A percentile compares a stretch with the other conserved stretches of the same genome.
phyloP scores from a whole-genome alignment of 768 basidiomycete species.

The Mycena capillaripes region DNA sequence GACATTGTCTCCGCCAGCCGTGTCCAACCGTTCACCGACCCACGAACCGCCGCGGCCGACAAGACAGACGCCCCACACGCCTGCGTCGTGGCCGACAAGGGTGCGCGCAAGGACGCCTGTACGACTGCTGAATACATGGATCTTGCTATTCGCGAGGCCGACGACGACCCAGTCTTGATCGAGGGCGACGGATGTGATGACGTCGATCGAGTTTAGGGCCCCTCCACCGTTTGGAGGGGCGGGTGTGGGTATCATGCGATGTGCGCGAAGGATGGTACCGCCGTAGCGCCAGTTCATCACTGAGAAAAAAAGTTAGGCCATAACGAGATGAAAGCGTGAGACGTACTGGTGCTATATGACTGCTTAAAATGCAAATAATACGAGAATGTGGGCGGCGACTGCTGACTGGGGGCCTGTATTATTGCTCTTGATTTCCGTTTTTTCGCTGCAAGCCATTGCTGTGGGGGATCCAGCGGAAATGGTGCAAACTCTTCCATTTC shows the following conservation, averaged over 20 bases:
- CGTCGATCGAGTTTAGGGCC: slow-evolving; percentile 63
- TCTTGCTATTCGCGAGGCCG: slow-evolving; percentile 87
- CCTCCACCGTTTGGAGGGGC: slow-evolving; percentile 45
- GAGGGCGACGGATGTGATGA: slow-evolving; percentile 90
- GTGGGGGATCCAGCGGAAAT: slow-evolving; percentile 56
- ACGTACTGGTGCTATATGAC: slow-evolving; percentile 79
- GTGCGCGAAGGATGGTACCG: slow-evolving; percentile 77
- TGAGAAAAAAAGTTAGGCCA: slow-evolving; percentile 44
- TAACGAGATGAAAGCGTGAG: slow-evolving; percentile 7
- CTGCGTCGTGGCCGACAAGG: slow-evolving; percentile 86
- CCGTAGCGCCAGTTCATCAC: slow-evolving; percentile 88
- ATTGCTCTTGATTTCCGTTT: slow-evolving; percentile 36
- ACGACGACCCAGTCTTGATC: slow-evolving; percentile 89
- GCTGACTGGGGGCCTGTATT: neutral
- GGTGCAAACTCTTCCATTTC: slow-evolving; percentile 50
- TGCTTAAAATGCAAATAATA: slow-evolving; percentile 81
- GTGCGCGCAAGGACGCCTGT: slow-evolving; percentile 85
- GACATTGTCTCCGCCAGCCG: slow-evolving; percentile 37
- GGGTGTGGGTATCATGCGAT: slow-evolving; percentile 56
- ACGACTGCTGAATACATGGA: slow-evolving; percentile 87
- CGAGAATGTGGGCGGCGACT: slow-evolving; percentile 55
- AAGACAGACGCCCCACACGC: slow-evolving; percentile 94
- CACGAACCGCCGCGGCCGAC: slow-evolving; percentile 75
- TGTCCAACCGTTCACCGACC: slow-evolving; percentile 29
- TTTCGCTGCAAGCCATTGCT: slow-evolving; percentile 53